Conservation (phyloP, 2,329 filamentous ascomycete species). For the Trichoderma cornu-damae region DNA sequence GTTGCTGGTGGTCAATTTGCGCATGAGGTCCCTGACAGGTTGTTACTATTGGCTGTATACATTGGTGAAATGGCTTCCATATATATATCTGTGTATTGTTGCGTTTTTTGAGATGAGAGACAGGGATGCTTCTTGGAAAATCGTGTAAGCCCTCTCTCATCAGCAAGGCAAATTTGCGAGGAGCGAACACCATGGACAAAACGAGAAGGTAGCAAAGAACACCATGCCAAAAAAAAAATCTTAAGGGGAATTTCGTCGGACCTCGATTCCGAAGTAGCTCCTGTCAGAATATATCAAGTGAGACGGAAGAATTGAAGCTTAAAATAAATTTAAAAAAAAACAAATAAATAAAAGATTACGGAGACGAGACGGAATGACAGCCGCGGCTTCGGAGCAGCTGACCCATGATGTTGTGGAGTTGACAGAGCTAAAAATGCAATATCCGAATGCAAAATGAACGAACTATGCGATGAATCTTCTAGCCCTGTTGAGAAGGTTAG, state of each 20-base stretch:
- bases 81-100: background rate
- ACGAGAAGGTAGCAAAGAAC: slow-evolving; percentile 11
- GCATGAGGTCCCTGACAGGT: background rate
- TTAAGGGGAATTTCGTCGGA: slow-evolving; percentile 6
- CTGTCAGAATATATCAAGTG: background rate
- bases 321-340: slow-evolving; percentile 12
- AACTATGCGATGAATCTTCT: background rate
- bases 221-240: background rate
- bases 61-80: too few relatives aligned
- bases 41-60: too few relatives aligned
- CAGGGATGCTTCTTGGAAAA: too few relatives aligned
- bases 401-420: background rate
- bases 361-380: background rate
- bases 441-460: background rate
- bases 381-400: background rate
- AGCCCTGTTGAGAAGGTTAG: background rate
- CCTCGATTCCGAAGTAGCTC: background rate
- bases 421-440: background rate
- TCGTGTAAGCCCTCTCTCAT: too few relatives aligned
- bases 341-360: slow-evolving; percentile 1
- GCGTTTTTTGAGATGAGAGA: too few relatives aligned
- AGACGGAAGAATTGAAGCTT: slow-evolving; percentile 7
- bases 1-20: background rate
- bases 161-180: slow-evolving; percentile 5
- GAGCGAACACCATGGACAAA: slow-evolving; percentile 1